Evolutionary conservation across 2,329 filamentous ascomycete species (phyloP).

Genomic region (Chaetothyriales sp.): DNA sequence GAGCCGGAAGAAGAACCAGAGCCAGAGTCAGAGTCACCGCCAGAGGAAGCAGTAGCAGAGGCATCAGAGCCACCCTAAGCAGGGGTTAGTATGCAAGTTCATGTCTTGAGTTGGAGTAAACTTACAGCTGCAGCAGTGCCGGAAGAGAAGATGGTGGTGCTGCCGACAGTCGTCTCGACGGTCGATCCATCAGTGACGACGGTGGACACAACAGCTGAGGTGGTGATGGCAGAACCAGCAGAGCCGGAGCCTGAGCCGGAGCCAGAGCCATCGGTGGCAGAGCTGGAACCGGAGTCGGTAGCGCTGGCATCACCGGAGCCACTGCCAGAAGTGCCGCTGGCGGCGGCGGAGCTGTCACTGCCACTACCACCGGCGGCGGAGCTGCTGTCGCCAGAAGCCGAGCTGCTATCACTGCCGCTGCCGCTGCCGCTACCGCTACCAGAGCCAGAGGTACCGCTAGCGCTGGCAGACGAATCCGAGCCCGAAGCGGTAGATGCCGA

Average conservation of each 20-base stretch:
- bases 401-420: background rate
- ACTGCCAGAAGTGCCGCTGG: conserved; percentile 4
- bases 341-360: no score
- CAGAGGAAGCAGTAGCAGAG: conserved; percentile 12
- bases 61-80: conserved; percentile 8
- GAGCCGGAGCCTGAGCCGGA: background rate
- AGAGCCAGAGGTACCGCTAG: background rate
- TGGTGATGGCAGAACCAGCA: conserved; percentile 4
- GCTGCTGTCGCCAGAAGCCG: no score
- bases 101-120: no score
- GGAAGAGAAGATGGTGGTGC: conserved; percentile 3
- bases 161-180: conserved; percentile 9
- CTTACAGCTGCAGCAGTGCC: background rate
- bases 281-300: conserved; percentile 1
- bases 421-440: background rate
- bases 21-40: conserved; percentile 12
- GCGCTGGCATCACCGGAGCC: conserved; percentile 5
- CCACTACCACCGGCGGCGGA: no score
- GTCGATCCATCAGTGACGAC: conserved; percentile 8
- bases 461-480: background rate
- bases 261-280: conserved; percentile 1
- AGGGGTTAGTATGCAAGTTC: background rate
- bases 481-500: conserved; percentile 6
- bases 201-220: conserved; percentile 6
- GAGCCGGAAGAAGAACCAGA: conserved; percentile 11